Evolutionary conservation across 345 rosid species (phyloP).

Genomic region (Crucihimalaya himalaica): DNA sequence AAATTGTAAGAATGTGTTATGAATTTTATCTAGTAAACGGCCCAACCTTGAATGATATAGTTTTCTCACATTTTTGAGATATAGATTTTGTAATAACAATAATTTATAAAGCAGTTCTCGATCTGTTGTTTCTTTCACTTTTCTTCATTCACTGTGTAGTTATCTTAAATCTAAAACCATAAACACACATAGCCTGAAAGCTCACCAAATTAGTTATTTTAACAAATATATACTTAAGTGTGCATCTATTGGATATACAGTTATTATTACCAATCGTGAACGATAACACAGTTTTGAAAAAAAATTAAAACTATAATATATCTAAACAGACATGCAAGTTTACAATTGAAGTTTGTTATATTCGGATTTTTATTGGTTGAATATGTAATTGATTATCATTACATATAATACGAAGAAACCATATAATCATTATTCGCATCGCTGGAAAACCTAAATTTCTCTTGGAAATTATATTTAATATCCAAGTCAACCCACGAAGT

Average conservation of each 20-base stretch:
- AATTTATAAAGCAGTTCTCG: not conserved
- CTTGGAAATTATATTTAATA: conserved; percentile 10
- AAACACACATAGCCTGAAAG: not conserved
- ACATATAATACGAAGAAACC: not conserved
- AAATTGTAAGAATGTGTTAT: too few species aligned
- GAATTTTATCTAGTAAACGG: too few species aligned
- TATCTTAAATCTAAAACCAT: not conserved
- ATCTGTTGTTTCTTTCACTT: not conserved
- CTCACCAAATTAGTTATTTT: not conserved
- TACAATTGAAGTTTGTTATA: not conserved
- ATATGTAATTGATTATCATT: not conserved
- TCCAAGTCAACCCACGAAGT: conserved; percentile 37
- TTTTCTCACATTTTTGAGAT: too few species aligned
- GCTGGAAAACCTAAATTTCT: conserved; percentile 14
- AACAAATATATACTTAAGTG: not conserved
- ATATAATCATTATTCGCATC: not conserved
- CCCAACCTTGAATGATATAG: too few species aligned
- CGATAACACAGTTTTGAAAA: not conserved
- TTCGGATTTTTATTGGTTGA: not conserved
- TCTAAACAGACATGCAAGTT: not conserved
- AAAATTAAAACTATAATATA: too few species aligned
- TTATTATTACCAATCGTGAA: not conserved
- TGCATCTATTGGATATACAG: too few species aligned
- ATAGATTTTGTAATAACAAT: not conserved
- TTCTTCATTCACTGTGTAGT: not conserved